These are phyloP conservation scores for Aspergillus ustus DNA, from an alignment of 2,329 filamentous ascomycete species.

Conservation along the genomic window DNA sequence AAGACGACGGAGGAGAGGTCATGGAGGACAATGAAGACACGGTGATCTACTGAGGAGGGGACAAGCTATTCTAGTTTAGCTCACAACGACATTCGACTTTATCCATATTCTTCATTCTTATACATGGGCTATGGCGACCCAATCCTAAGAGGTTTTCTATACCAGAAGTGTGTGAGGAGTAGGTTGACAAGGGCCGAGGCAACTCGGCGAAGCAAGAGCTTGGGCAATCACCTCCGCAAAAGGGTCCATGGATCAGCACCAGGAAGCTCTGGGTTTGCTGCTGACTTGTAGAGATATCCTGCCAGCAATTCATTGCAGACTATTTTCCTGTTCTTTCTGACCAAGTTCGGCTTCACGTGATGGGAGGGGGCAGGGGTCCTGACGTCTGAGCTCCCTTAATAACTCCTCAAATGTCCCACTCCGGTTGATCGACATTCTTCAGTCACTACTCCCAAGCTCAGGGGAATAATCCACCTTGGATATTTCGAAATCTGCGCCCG, in stretches of 20 bases:
- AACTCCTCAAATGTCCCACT: not conserved
- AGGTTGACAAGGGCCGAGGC: constrained; percentile 20
- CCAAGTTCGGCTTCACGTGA: constrained; percentile 26
- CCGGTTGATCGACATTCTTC: not conserved
- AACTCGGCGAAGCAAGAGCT: constrained; percentile 8
- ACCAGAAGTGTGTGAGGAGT: not conserved
- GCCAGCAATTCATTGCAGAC: not conserved
- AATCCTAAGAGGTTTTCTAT: not conserved
- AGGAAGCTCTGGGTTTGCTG: not conserved
- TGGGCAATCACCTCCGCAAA: not conserved
- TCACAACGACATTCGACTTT: not conserved
- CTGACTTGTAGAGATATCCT: not conserved
- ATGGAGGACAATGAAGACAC: constrained; percentile 87
- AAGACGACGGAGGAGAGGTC: constrained; percentile 76
- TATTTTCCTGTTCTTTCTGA: constrained; percentile 14
- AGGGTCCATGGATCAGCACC: not conserved
- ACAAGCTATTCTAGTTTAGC: not conserved
- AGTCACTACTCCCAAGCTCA: not conserved
- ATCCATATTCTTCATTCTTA: not conserved
- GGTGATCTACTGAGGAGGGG: constrained; percentile 74
- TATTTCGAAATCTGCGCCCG: not conserved
- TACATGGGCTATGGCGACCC: not conserved
- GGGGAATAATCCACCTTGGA: not conserved
- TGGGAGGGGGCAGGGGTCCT: constrained; percentile 21
- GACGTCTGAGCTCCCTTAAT: constrained; percentile 5